Evolutionary conservation across 805 yeast genomes (phyloP).

Genomic region (Kuraishia ogatae): DNA sequence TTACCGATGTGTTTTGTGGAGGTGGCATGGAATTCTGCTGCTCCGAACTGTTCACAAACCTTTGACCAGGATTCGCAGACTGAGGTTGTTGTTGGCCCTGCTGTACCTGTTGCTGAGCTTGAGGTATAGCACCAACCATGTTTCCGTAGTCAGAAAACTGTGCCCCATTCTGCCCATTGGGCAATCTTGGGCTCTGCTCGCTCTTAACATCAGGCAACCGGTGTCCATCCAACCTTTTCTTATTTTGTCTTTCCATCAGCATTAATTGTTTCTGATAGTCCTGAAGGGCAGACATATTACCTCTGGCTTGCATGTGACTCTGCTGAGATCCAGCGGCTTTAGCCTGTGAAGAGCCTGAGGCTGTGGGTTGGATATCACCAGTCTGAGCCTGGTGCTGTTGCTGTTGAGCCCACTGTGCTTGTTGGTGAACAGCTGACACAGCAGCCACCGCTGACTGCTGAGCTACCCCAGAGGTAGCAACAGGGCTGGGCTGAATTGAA

Average conservation of each 20-base stretch:
- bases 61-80: slow-evolving; percentile 3
- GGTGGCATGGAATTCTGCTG: slow-evolving; percentile 14
- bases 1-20: slow-evolving; percentile 14
- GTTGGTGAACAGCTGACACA: slow-evolving; percentile 12
- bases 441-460: not conserved
- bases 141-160: slow-evolving; percentile 15
- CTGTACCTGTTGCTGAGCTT: slow-evolving; percentile 7
- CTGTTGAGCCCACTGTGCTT: slow-evolving; percentile 7
- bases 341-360: slow-evolving; percentile 11
- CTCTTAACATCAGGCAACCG: slow-evolving; percentile 24
- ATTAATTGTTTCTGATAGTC: slow-evolving; percentile 78
- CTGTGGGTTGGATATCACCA: slow-evolving; percentile 9
- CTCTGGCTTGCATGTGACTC: slow-evolving; percentile 3
- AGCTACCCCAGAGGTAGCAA: not conserved
- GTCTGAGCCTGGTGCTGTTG: slow-evolving; percentile 12
- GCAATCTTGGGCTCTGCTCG: slow-evolving; percentile 1
- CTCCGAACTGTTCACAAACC: not conserved
- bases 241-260: slow-evolving; percentile 68
- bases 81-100: slow-evolving; percentile 4
- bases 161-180: slow-evolving; percentile 2
- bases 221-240: slow-evolving; percentile 52
- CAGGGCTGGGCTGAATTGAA: not conserved
- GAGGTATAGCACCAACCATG: slow-evolving; percentile 14
- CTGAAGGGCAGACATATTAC: slow-evolving; percentile 48
- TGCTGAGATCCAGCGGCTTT: slow-evolving; percentile 5